These are phyloP conservation scores for Apiospora malaysiana DNA, from an alignment of 2,329 filamentous ascomycete species.

Conservation along the genomic window DNA sequence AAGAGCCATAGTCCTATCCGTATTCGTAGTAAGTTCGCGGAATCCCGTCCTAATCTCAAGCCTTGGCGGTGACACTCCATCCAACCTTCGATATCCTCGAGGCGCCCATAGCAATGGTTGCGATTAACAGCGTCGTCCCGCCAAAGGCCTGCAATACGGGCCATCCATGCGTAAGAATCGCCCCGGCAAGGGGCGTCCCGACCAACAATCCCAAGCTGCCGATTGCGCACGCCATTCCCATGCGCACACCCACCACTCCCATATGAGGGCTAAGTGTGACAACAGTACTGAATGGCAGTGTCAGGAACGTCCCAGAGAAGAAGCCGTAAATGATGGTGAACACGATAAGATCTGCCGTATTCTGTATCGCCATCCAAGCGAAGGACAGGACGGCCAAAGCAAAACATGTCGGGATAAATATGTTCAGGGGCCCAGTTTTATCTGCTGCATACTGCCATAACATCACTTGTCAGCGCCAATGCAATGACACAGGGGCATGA, in stretches of 20 bases:
- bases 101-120: conserved; percentile 4
- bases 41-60: neutral
- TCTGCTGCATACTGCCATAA: neutral
- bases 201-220: neutral
- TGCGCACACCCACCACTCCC: conserved; percentile 4
- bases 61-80: neutral
- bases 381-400: conserved; percentile 47
- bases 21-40: neutral
- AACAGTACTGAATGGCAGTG: conserved; percentile 42
- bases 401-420: conserved; percentile 53
- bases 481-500: neutral
- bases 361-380: conserved; percentile 45
- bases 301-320: conserved; percentile 66
- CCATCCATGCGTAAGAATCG: conserved; percentile 8
- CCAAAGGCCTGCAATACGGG: neutral
- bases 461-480: neutral
- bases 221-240: conserved; percentile 8
- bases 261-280: conserved; percentile 6
- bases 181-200: neutral
- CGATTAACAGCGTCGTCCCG: neutral
- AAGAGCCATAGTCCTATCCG: neutral
- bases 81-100: conserved; percentile 15
- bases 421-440: conserved; percentile 47
- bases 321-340: conserved; percentile 59
- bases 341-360: conserved; percentile 60